These are phyloP conservation scores for Coleophoma cylindrospora DNA, from an alignment of 2,329 filamentous ascomycete genomes.

Conservation along the genomic window DNA sequence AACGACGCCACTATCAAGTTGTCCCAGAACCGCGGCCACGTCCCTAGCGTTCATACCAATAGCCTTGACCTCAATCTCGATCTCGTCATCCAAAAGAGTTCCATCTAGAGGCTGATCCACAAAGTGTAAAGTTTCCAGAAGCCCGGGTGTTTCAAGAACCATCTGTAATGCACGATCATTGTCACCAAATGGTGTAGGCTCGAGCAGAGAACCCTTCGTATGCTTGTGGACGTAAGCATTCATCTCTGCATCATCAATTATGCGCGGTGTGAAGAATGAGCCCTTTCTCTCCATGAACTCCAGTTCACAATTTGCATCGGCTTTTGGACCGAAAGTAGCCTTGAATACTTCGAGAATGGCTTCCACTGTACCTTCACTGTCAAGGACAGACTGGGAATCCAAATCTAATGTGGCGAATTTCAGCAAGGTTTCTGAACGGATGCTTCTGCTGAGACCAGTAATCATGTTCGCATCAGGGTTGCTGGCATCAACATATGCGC, in stretches of 20 bases:
- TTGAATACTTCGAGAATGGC: slow-evolving; percentile 14
- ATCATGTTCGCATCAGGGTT: slow-evolving; percentile 22
- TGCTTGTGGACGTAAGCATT: slow-evolving; percentile 20
- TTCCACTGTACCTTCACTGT: slow-evolving; percentile 19
- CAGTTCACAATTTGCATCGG: slow-evolving; percentile 13
- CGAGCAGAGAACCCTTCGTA: slow-evolving; percentile 9
- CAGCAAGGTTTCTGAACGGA: slow-evolving; percentile 19
- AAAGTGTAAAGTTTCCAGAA: slow-evolving; percentile 22
- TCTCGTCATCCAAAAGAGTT: slow-evolving; percentile 11
- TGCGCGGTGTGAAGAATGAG: slow-evolving; percentile 21
- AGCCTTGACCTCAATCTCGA: slow-evolving; percentile 26
- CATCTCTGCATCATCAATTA: slow-evolving; percentile 22
- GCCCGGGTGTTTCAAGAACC: slow-evolving; percentile 16
- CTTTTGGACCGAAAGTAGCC: slow-evolving; percentile 9
- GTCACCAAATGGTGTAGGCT: slow-evolving; percentile 12
- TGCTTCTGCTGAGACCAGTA: slow-evolving; percentile 21
- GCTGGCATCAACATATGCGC: slow-evolving; percentile 30
- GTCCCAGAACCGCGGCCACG: slow-evolving; percentile 26
- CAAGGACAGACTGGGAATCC: slow-evolving; percentile 23
- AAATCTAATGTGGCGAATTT: slow-evolving; percentile 23
- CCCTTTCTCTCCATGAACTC: slow-evolving; percentile 20
- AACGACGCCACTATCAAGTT: slow-evolving; percentile 22
- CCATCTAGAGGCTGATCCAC: slow-evolving; percentile 10
- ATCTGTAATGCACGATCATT: slow-evolving; percentile 15
- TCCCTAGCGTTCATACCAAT: slow-evolving; percentile 24